These are phyloP conservation scores for Russula olivacea DNA, from an alignment of 768 basidiomycete genomes.

Conservation along the genomic window DNA sequence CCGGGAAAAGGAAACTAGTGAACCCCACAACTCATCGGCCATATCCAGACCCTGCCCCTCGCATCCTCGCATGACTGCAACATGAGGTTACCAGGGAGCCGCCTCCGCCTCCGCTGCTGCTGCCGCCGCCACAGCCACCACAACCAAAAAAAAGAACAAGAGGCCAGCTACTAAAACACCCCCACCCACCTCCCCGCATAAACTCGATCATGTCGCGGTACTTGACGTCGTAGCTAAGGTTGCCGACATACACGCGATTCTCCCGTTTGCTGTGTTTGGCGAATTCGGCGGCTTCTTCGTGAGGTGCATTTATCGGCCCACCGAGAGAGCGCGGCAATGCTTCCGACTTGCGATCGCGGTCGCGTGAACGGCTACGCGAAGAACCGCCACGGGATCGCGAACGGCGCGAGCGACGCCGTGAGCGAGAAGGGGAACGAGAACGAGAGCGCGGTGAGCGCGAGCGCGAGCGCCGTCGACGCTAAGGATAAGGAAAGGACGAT, in stretches of 20 bases:
- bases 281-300: constrained; percentile 93
- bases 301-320: constrained; percentile 83
- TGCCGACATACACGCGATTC: constrained; percentile 97
- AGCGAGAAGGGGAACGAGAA: constrained; percentile 61
- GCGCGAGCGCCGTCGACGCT: constrained; percentile 37
- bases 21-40: constrained; percentile 14
- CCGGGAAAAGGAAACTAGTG: constrained; percentile 29
- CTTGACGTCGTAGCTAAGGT: constrained; percentile 97
- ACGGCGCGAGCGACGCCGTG: constrained; percentile 62
- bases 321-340: constrained; percentile 75
- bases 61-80: neutral
- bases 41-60: constrained; percentile 3
- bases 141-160: constrained; percentile 31
- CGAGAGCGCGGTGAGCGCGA: constrained; percentile 47
- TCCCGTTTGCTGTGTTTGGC: constrained; percentile 96
- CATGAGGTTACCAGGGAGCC: too few relatives aligned
- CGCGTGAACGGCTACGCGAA: constrained; percentile 57
- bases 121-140: neutral
- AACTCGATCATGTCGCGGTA: constrained; percentile 99
- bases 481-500: neutral
- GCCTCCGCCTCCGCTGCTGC: neutral
- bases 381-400: constrained; percentile 50
- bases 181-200: constrained; percentile 99
- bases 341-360: constrained; percentile 58
- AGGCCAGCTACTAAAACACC: constrained; percentile 57